Base-by-base conservation (phyloP, 345 rosid species). In the Trapa incisa region DNA sequence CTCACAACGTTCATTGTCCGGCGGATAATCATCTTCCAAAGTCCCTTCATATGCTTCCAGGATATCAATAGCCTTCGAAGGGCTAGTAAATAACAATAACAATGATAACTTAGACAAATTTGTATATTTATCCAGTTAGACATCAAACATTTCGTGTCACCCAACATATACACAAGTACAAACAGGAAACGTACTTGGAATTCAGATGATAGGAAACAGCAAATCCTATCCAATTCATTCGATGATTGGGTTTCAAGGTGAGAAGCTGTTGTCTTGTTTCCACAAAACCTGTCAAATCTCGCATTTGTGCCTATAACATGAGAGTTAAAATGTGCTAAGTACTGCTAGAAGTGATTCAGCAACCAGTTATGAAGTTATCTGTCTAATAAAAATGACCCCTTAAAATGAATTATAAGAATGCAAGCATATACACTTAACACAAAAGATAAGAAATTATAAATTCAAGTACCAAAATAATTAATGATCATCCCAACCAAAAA, bases 141-240 rank as follows among this genome's bases (percentile, higher is more conserved):
- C 53, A 42, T 12, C 33, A 65, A 65, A 65, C 4, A 14, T 53
- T 6, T n/a, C 3, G 50, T 16, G 3, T 58, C 11, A 37, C 6
- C 63, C 45, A 3, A 5, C 33, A 10, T 15, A n/a, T 12, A 32
- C 32, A 58, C 22, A 72, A 9, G 16, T 42, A 9, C 17, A 69
- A 75, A 69, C 72, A 54, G 64, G 68, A 69, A 74, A 33, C 83
- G 64, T 85, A 95, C 99, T 95, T 84, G 33, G 85, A 74, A 75
- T 91, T 85, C 71, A 95, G 78, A 84, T 95, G 98, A 67, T 95
- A 94, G 73, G 99, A 83, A 76, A 95, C 99, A 41, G 97, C 92
- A 86, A 95, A 95, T 62, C 99, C 99, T 74, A 95, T 95, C 99
- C 99, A 95, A 74, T 95, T 95, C 98, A 91, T 87, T 67, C 98